These are phyloP conservation scores for Ophiocordyceps unilateralis DNA, from an alignment of 2,329 filamentous ascomycete genomes.

Conservation along the genomic window DNA sequence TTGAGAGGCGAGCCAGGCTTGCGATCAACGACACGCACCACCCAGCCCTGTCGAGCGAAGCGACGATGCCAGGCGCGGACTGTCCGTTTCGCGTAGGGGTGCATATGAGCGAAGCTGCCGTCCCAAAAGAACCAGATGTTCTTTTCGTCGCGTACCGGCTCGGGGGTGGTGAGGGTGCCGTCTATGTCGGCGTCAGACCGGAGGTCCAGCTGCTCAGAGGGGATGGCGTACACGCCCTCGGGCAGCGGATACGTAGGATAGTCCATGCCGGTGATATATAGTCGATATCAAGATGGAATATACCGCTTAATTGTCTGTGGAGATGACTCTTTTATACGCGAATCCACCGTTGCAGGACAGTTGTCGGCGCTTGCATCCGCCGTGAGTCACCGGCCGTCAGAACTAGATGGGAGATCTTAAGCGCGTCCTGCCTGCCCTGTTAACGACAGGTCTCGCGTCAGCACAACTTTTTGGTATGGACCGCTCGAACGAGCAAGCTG, in stretches of 20 bases:
- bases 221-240: slow-evolving; percentile 22
- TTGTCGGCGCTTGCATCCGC: background rate
- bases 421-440: no score
- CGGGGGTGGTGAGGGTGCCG: slow-evolving; percentile 19
- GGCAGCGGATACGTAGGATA: slow-evolving; percentile 4
- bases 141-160: slow-evolving; percentile 24
- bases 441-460: no score
- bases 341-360: no score
- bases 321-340: background rate
- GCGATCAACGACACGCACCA: slow-evolving; percentile 31
- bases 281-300: background rate
- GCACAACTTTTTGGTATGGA: no score
- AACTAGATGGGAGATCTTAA: no score
- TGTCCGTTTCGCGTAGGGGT: slow-evolving; percentile 33
- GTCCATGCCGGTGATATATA: background rate
- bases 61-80: slow-evolving; percentile 35
- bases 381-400: background rate
- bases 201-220: slow-evolving; percentile 22
- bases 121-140: slow-evolving; percentile 45
- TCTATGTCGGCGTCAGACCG: slow-evolving; percentile 29
- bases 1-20: slow-evolving; percentile 25
- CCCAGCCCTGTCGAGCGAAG: slow-evolving; percentile 33
- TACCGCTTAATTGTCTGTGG: no score
- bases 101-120: slow-evolving; percentile 27
- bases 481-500: no score